Base-by-base conservation (phyloP, 768 basidiomycete species). In the Lactarius akahatsu region DNA sequence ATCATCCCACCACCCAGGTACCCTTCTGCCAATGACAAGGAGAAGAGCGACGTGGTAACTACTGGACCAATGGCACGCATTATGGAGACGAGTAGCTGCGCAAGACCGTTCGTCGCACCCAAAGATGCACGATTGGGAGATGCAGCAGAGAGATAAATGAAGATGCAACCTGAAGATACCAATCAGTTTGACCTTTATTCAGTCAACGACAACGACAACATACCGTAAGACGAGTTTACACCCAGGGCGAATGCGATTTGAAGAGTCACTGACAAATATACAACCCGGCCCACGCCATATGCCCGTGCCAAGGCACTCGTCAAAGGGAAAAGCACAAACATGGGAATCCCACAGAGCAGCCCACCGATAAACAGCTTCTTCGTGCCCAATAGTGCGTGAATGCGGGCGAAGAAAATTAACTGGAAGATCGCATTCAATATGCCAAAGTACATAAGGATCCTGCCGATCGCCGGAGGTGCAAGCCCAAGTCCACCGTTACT, bases 401-500 rank as follows among this genome's bases (percentile, higher is more conserved):
- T 75, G 59, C 76, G 75, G 11, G 89, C 83, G 72, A 91, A 92
- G 77, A 85, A 85, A 71, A 87, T 81, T 34, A 89, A 76, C 73
- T 90, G 88, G 73, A 89, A 80, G 23, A 84, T 30, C 7, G 89
- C 91, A 69, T 88, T 89, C 62, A 85, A 72, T 34, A 89, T 71
- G 1, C 90, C 91, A 71, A 82, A 86, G 8, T 78, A 62, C 8
- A 87, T 83, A 26, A 91, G 78, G 65, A 90, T 82, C 41, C 82
- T 81, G 4, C 91, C 91, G 40, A 92, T 92, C 10, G 72, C 75
- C 4, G 83, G 77, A 4, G 91, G 89, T 26, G 82, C 76, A n/a
- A 92, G 76, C 4, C 88, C 89, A 18, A 91, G 81, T 0, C 91
- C 91, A 38, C 90, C 91, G 16, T 85, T 78, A 28, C 80, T 79